A percentile compares a stretch with the other conserved stretches of the same genome.
Conservation (phyloP, 2,329 filamentous ascomycete genomes). For the Microsporum canis region DNA sequence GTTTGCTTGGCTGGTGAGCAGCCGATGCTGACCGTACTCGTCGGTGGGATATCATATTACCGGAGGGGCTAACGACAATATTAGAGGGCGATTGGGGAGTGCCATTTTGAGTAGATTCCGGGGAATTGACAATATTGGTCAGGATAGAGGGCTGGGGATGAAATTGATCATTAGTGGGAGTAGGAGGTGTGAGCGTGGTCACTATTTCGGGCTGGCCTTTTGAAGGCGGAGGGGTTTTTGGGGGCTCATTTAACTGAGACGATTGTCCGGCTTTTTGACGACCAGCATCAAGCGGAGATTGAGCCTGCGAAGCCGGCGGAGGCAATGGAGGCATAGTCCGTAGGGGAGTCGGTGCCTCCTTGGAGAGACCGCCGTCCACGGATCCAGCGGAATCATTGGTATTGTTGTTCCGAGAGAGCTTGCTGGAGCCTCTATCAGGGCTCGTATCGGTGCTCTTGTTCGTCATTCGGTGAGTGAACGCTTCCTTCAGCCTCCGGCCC, state of each 20-base stretch:
- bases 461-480: conserved; percentile 45
- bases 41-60: conserved; percentile 64
- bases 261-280: conserved; percentile 4
- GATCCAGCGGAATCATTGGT: conserved; percentile 31
- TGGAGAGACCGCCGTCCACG: conserved; percentile 24
- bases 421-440: conserved; percentile 35
- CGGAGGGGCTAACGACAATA: conserved; percentile 52
- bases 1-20: conserved; percentile 63
- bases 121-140: conserved; percentile 28
- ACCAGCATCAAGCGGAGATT: conserved; percentile 7
- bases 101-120: conserved; percentile 23
- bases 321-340: conserved; percentile 27
- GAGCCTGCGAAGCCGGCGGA: conserved; percentile 20
- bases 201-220: conserved; percentile 12
- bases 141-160: conserved; percentile 18
- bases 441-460: conserved; percentile 44
- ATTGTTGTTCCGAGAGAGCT: conserved; percentile 33
- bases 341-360: conserved; percentile 20
- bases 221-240: conserved; percentile 25
- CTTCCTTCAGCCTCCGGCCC: conserved; percentile 58
- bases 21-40: conserved; percentile 47
- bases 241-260: conserved; percentile 8
- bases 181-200: conserved; percentile 12
- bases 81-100: conserved; percentile 22
- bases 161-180: conserved; percentile 9